A percentile compares a stretch with the other conserved stretches of the same genome.
Evolutionary conservation across 2,329 filamentous ascomycete genomes (phyloP).

Genomic region (Colletotrichum scovillei): DNA sequence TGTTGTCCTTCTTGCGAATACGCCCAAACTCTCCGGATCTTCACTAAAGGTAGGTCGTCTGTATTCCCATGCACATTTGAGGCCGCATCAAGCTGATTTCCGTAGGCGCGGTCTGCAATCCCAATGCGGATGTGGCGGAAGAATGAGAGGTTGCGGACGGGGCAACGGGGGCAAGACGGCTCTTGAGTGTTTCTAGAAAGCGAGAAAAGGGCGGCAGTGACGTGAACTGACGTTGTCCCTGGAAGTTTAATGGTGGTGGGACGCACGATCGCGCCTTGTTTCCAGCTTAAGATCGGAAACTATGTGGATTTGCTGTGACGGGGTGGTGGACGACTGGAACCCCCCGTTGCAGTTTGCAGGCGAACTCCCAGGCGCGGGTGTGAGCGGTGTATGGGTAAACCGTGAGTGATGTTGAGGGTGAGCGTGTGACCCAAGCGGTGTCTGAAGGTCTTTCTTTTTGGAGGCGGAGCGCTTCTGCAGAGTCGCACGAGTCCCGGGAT

Average conservation of each 20-base stretch:
- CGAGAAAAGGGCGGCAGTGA: slow-evolving; percentile 14
- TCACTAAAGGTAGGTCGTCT: slow-evolving; percentile 4
- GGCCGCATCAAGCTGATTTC: slow-evolving; percentile 24
- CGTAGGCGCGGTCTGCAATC: slow-evolving; percentile 5
- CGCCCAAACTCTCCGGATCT: slow-evolving; percentile 5
- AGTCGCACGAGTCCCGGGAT: slow-evolving; percentile 34
- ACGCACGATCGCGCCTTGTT: slow-evolving; percentile 24
- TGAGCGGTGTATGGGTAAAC: neutral
- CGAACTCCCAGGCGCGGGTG: neutral
- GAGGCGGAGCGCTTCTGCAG: slow-evolving; percentile 13
- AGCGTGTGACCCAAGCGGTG: slow-evolving; percentile 28
- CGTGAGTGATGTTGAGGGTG: neutral
- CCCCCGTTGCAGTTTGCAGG: slow-evolving; percentile 5
- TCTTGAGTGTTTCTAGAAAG: slow-evolving; percentile 34
- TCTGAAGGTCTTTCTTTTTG: slow-evolving; percentile 4
- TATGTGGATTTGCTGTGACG: slow-evolving; percentile 26
- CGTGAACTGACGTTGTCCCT: slow-evolving; percentile 27
- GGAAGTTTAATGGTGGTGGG: slow-evolving; percentile 10
- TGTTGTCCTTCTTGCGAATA: neutral
- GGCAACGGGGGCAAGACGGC: slow-evolving; percentile 11
- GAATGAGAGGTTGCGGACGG: neutral
- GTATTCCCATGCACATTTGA: slow-evolving; percentile 21
- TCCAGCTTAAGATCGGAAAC: slow-evolving; percentile 33
- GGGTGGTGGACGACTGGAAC: slow-evolving; percentile 14
- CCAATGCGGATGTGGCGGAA: slow-evolving; percentile 11